phyloP scores from a whole-genome alignment of 2,329 filamentous ascomycete species.

The Botrytis paeoniae region DNA sequence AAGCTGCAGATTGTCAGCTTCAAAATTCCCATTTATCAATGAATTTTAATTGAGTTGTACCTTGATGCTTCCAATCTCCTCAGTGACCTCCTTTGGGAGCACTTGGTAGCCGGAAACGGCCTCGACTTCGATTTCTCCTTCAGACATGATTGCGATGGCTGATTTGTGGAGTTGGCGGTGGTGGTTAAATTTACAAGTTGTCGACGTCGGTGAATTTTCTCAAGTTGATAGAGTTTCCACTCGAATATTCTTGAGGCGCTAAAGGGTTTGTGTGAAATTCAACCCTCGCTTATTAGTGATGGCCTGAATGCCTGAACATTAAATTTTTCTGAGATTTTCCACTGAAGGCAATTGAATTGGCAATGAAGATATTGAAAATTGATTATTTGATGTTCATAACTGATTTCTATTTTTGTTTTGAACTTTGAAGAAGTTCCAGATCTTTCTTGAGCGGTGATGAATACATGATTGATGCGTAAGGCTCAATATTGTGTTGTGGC shows the following conservation, averaged over 20 bases:
- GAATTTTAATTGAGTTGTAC: slow-evolving; percentile 43
- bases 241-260: slow-evolving; percentile 18
- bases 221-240: slow-evolving; percentile 11
- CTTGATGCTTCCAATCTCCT: slow-evolving; percentile 90
- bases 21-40: slow-evolving; percentile 18
- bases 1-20: slow-evolving; percentile 43
- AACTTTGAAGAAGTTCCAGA: neutral
- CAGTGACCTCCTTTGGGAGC: slow-evolving; percentile 88
- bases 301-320: neutral
- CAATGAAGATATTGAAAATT: neutral
- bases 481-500: neutral
- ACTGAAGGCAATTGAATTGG: neutral
- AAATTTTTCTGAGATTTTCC: neutral
- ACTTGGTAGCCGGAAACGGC: slow-evolving; percentile 70
- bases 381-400: neutral
- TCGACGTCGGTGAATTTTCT: slow-evolving; percentile 20
- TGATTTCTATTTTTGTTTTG: neutral
- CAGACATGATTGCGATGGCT: slow-evolving; percentile 65
- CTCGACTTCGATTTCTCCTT: slow-evolving; percentile 94
- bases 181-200: slow-evolving; percentile 22
- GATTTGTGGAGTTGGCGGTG: slow-evolving; percentile 21
- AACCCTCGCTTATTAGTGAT: slow-evolving; percentile 20
- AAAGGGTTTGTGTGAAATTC: slow-evolving; percentile 18
- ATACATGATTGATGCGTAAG: neutral
- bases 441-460: neutral